Percentiles rank a stretch among this genome's conserved stretches.
phyloP scores from a whole-genome alignment of 176 grass and related monocot genomes.

The Eremochloa ophiuroides region DNA sequence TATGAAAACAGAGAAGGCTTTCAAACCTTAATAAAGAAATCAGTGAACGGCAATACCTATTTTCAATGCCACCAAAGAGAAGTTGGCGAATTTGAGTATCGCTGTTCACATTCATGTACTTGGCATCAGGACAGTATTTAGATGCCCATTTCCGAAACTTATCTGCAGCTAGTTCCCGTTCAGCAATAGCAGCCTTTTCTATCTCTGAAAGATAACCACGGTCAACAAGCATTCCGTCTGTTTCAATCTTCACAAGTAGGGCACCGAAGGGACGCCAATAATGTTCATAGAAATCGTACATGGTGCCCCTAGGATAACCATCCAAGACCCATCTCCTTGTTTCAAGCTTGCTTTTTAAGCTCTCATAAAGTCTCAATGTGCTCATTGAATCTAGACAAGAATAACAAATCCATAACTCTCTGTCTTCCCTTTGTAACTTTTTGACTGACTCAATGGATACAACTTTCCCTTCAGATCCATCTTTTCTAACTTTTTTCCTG shows the following conservation, averaged over 20 bases:
- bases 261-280: constrained; percentile 88
- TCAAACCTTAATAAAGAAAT: constrained; percentile 7
- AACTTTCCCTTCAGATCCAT: constrained; percentile 79
- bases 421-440: constrained; percentile 85
- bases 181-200: constrained; percentile 66
- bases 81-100: constrained; percentile 86
- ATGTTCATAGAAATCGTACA: constrained; percentile 87
- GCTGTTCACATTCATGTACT: constrained; percentile 89
- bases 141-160: constrained; percentile 83
- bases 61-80: constrained; percentile 71
- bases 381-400: constrained; percentile 76
- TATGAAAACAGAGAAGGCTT: not conserved
- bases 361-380: constrained; percentile 68
- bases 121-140: constrained; percentile 76
- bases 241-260: constrained; percentile 86
- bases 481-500: constrained; percentile 65
- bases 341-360: constrained; percentile 82
- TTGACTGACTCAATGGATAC: constrained; percentile 50
- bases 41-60: constrained; percentile 49
- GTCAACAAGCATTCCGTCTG: constrained; percentile 82
- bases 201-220: constrained; percentile 71
- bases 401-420: constrained; percentile 83
- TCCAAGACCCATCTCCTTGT: constrained; percentile 56
- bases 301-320: constrained; percentile 47
- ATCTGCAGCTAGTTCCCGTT: constrained; percentile 58